Evolutionary conservation across 176 grass and related monocot genomes (phyloP).

Genomic region (Carex parvula): DNA sequence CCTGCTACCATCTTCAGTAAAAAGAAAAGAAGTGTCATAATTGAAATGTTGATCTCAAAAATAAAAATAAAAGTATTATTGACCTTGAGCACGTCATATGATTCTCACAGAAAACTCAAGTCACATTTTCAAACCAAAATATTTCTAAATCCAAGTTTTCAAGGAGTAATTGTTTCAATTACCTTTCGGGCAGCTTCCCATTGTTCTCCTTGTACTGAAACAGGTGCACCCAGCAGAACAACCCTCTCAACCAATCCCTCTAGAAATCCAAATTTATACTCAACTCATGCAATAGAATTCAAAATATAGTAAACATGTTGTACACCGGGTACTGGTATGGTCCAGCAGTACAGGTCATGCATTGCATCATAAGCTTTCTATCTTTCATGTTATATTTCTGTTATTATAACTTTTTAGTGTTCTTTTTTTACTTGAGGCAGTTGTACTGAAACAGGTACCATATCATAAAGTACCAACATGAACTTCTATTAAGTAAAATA

Average conservation of each 20-base stretch:
- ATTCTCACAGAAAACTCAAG: background rate
- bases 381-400: background rate
- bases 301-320: background rate
- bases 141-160: background rate
- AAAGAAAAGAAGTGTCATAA: constrained; percentile 16
- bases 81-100: background rate
- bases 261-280: constrained; percentile 31
- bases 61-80: background rate
- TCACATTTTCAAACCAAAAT: constrained; percentile 6
- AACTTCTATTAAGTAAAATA: background rate
- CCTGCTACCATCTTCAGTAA: constrained; percentile 66
- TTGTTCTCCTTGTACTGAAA: constrained; percentile 60
- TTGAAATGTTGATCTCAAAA: background rate
- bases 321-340: background rate
- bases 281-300: constrained; percentile 1
- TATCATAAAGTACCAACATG: background rate
- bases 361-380: background rate
- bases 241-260: constrained; percentile 85
- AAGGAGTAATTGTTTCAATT: constrained; percentile 10
- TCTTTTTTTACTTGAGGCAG: background rate
- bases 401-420: too few relatives aligned
- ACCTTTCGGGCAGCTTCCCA: constrained; percentile 92
- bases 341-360: background rate
- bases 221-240: constrained; percentile 77
- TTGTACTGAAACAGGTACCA: background rate